A percentile compares a stretch with the other conserved stretches of the same genome.
Evolutionary conservation across 179 eudicot species (phyloP).

Genomic region (Silene coronaria): DNA sequence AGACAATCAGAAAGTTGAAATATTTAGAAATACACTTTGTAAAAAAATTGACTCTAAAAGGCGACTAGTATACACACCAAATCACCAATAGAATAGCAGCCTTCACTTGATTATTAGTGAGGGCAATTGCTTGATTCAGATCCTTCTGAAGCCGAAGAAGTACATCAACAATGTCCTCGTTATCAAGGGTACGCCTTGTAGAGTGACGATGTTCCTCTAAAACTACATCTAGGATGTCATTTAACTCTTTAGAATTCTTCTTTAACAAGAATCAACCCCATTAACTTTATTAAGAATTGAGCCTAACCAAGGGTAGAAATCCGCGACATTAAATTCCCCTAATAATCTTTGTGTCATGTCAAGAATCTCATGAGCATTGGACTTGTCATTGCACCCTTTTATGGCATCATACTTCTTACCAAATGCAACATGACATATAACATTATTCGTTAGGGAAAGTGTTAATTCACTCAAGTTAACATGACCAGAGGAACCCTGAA

Average conservation of each 20-base stretch:
- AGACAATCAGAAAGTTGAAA: no score
- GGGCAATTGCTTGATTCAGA: constrained; percentile 26
- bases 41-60: not conserved
- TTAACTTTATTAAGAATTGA: constrained; percentile 44
- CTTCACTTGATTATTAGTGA: constrained; percentile 36
- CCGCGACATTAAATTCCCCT: constrained; percentile 43
- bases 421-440: constrained; percentile 40
- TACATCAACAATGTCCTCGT: constrained; percentile 52
- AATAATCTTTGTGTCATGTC: constrained; percentile 29
- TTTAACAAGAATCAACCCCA: constrained; percentile 38
- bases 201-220: constrained; percentile 35
- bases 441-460: constrained; percentile 34
- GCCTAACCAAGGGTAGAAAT: constrained; percentile 51
- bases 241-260: constrained; percentile 35
- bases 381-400: constrained; percentile 8
- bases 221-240: constrained; percentile 32
- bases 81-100: constrained; percentile 43
- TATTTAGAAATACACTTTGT: no score
- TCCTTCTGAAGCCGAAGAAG: constrained; percentile 43
- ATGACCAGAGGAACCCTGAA: not conserved
- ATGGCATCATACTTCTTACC: constrained; percentile 27
- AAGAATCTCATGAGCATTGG: constrained; percentile 24
- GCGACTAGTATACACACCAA: constrained; percentile 5
- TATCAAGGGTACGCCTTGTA: constrained; percentile 9
- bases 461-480: constrained; percentile 40